A percentile compares a stretch with the other conserved stretches of the same genome.
phyloP scores from a whole-genome alignment of 78 protist genomes.

The Planoprotostelium fungivorum region DNA sequence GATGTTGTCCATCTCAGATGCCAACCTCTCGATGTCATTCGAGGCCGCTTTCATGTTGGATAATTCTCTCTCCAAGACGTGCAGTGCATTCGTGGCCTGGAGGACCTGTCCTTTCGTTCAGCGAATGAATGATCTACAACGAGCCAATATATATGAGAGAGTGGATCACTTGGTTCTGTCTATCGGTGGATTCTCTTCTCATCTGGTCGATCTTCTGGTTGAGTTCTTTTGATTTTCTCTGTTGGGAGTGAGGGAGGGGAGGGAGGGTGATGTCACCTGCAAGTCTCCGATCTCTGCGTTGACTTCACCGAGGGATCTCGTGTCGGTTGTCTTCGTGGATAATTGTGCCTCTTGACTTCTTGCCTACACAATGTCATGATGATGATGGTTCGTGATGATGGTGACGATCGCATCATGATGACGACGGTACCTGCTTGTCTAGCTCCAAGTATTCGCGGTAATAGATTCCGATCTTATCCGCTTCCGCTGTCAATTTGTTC shows the following conservation, averaged over 20 bases:
- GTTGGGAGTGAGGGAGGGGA: no score
- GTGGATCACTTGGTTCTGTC: neutral
- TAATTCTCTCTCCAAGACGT: neutral
- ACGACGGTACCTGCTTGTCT: neutral
- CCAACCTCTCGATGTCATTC: neutral
- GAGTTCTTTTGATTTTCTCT: neutral
- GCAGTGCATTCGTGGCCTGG: neutral
- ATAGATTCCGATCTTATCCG: neutral
- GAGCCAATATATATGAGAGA: no score
- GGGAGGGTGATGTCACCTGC: neutral
- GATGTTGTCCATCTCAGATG: neutral
- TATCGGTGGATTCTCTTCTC: neutral
- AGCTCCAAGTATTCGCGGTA: neutral
- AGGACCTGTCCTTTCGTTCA: neutral
- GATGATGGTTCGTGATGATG: neutral
- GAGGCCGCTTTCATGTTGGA: neutral
- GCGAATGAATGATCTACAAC: neutral
- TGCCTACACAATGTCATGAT: neutral
- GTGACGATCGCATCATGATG: no score
- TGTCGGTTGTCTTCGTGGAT: neutral
- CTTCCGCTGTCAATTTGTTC: neutral
- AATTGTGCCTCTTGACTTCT: neutral
- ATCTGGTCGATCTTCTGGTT: neutral
- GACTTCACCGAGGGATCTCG: neutral
- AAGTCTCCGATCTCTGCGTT: neutral